phyloP scores from a whole-genome alignment of 257 asterid species.

The Nemophila menziesii region DNA sequence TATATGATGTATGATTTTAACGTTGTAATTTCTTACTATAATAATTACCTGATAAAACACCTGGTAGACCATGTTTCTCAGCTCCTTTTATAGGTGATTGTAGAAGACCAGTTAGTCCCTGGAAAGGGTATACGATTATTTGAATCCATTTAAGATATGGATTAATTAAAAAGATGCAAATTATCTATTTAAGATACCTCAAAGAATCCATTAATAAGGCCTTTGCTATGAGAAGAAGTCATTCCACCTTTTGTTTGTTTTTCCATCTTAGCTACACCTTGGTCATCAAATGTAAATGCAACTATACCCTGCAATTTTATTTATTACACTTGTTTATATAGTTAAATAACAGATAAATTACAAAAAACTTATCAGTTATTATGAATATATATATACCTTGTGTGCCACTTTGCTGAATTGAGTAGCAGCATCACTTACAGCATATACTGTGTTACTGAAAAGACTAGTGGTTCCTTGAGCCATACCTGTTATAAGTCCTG shows the following conservation, averaged over 20 bases:
- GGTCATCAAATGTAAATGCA: constrained; percentile 84
- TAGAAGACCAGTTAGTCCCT: constrained; percentile 98
- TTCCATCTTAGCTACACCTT: constrained; percentile 44
- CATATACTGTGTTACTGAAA: constrained; percentile 82
- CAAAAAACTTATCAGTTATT: constrained; percentile 9
- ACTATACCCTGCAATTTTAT: constrained; percentile 72
- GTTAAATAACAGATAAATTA: background rate
- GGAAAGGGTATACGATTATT: background rate
- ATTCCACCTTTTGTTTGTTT: constrained; percentile 61
- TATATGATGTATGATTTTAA: background rate
- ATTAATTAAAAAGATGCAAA: background rate
- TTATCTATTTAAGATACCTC: constrained; percentile 40
- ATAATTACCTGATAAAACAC: constrained; percentile 73
- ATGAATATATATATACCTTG: constrained; percentile 42
- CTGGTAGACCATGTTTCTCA: constrained; percentile 92
- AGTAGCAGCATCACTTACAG: constrained; percentile 93
- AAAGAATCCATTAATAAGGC: constrained; percentile 79
- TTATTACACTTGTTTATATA: background rate
- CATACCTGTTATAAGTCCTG: constrained; percentile 85
- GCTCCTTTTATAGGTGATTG: constrained; percentile 98
- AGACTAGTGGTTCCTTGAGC: constrained; percentile 98
- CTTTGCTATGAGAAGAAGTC: constrained; percentile 68
- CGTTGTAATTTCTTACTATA: constrained; percentile 5
- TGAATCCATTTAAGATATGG: no score
- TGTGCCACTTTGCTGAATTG: constrained; percentile 97